Evolutionary conservation across 495 filamentous ascomycete genomes (phyloP).

Genomic region (Ramalina intermedia): DNA sequence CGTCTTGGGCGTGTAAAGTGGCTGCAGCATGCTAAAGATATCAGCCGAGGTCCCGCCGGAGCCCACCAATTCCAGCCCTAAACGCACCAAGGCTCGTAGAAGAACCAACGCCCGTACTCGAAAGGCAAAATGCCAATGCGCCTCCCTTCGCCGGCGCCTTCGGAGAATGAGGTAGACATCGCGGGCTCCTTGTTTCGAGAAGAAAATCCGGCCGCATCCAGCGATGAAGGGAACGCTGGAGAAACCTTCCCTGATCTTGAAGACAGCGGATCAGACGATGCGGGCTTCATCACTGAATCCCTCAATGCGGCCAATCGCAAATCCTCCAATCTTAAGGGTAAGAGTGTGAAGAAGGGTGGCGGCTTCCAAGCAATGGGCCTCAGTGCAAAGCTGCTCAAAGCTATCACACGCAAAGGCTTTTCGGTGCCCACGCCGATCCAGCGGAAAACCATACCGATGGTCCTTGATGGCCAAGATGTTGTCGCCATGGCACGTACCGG

Average conservation of each 20-base stretch:
- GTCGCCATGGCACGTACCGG: constrained; percentile 96
- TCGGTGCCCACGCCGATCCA: constrained; percentile 94
- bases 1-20: constrained; percentile 8
- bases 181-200: constrained; percentile 58
- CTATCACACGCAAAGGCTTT: constrained; percentile 87
- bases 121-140: constrained; percentile 36
- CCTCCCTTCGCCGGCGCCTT: constrained; percentile 64
- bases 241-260: constrained; percentile 29
- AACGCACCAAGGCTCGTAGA: neutral
- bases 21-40: neutral
- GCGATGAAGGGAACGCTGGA: constrained; percentile 12
- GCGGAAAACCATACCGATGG: constrained; percentile 83
- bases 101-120: neutral
- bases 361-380: constrained; percentile 97
- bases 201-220: constrained; percentile 35
- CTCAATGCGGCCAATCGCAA: constrained; percentile 83
- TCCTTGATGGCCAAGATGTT: constrained; percentile 80
- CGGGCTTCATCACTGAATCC: constrained; percentile 71
- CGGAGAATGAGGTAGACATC: constrained; percentile 89
- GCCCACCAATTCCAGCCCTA: neutral
- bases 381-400: constrained; percentile 64
- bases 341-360: constrained; percentile 80
- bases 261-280: constrained; percentile 56
- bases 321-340: constrained; percentile 62
- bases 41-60: neutral